A percentile compares a stretch with the other conserved stretches of the same genome.
Conservation (phyloP, 2,329 filamentous ascomycete species). For the Paracoccidioides brasiliensis region DNA sequence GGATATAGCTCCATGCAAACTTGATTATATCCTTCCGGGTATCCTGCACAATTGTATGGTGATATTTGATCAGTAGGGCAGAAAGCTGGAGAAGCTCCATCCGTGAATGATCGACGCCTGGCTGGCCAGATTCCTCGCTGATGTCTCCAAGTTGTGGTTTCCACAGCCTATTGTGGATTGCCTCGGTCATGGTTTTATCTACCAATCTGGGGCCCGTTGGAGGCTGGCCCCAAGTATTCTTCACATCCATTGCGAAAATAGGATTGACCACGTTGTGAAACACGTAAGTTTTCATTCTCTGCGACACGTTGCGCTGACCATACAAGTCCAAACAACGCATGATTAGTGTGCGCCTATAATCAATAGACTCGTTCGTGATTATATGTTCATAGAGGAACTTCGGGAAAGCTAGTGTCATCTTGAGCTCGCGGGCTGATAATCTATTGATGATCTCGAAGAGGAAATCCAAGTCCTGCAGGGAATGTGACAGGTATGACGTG, state of each 20-base stretch:
- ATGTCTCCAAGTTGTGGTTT: constrained; percentile 72
- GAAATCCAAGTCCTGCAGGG: constrained; percentile 64
- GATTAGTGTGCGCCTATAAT: constrained; percentile 72
- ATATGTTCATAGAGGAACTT: constrained; percentile 75
- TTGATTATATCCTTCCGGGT: constrained; percentile 96
- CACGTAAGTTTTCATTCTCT: constrained; percentile 85
- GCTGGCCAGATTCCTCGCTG: constrained; percentile 68
- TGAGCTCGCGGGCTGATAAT: constrained; percentile 71
- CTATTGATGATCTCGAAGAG: constrained; percentile 75
- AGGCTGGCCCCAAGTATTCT: constrained; percentile 57
- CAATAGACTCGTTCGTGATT: constrained; percentile 70
- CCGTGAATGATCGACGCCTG: constrained; percentile 84
- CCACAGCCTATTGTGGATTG: constrained; percentile 88
- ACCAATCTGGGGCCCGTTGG: constrained; percentile 58
- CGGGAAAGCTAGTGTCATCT: constrained; percentile 59
- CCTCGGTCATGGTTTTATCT: constrained; percentile 75
- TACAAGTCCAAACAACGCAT: constrained; percentile 82
- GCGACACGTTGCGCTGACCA: constrained; percentile 60
- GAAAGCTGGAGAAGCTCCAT: constrained; percentile 95
- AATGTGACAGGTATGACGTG: constrained; percentile 62
- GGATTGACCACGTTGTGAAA: constrained; percentile 90
- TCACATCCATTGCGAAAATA: constrained; percentile 91
- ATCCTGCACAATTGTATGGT: constrained; percentile 75
- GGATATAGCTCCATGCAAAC: constrained; percentile 97
- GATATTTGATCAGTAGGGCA: constrained; percentile 89